Evolutionary conservation across 768 basidiomycete genomes (phyloP), one percentile per base, ranked within the genome.

Genomic region (Mycena albidolilacea): DNA sequence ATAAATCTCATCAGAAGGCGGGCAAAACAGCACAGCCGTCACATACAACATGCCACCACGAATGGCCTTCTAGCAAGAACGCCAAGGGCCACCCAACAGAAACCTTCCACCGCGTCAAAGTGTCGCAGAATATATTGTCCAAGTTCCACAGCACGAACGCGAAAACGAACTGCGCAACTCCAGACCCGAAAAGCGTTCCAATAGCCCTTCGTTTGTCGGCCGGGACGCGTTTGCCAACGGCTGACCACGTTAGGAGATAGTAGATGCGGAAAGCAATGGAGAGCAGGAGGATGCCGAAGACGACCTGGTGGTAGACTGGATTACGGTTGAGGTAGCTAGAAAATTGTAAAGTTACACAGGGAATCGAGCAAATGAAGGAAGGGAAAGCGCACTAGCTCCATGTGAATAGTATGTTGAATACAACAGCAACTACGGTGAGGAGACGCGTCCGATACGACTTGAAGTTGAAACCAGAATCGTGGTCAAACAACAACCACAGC

Each of bases 111-210:
- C 76, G 70, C 10, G 90, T 92, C 59, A 93, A 76, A 17, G 81
- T 80, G 64, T 84, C 83, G 78, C 94, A 96, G 76, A 92, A 94
- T 10, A 92, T 85, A 75, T 95, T 95, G 79, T 96, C 94, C 73
- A 95, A 74, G 78, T 95, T 96, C 94, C 93, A 95, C 30, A 94
- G 82, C 14, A 90, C 79, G 79, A 95, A 95, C 0, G 92, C 94
- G 7, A 90, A 76, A 0, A 85, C 83, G 77, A 95, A 95, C 10
- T 88, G 81, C 1, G 76, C 81, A 8, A 88, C 85, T 30, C 94
- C 94, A 1, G 80, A 85, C 38, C 80, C 79, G 79, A 93, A 90
- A 12, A 90, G 75, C 44, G 80, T 84, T 11, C 79, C 80, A 48
- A 91, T 87, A 3, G 76, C 76, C 2, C 74, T 46, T 74, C 86